Conservation (phyloP, 1,284 basidiomycete genomes). For the Sanghuangporus weigelae region DNA sequence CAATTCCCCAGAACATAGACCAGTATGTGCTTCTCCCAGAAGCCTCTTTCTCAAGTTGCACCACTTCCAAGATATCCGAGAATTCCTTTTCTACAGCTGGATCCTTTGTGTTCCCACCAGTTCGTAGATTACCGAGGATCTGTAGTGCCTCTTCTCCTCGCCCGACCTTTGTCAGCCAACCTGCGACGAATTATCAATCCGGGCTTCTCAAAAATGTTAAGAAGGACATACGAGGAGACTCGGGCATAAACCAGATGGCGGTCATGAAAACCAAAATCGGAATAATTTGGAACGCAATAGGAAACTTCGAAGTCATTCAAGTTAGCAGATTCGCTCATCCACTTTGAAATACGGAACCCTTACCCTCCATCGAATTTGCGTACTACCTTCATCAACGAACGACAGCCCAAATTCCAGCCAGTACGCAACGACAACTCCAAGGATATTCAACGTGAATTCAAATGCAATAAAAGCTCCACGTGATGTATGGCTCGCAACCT, state of each 20-base stretch:
- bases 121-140: slow-evolving; percentile 33
- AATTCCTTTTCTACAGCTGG: slow-evolving; percentile 25
- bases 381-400: slow-evolving; percentile 41
- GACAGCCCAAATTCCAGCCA: slow-evolving; percentile 47
- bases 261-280: slow-evolving; percentile 38
- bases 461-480: slow-evolving; percentile 34
- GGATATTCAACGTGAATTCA: slow-evolving; percentile 40
- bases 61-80: slow-evolving; percentile 39
- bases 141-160: slow-evolving; percentile 39
- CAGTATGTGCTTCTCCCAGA: slow-evolving; percentile 39
- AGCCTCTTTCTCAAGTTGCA: slow-evolving; percentile 38
- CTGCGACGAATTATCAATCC: not conserved
- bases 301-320: slow-evolving; percentile 30
- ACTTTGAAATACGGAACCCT: not conserved
- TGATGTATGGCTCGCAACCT: slow-evolving; percentile 40
- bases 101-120: slow-evolving; percentile 21
- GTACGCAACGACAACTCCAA: slow-evolving; percentile 50
- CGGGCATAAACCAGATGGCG: slow-evolving; percentile 35
- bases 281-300: slow-evolving; percentile 45
- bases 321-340: not conserved
- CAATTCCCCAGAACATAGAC: slow-evolving; percentile 43
- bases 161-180: slow-evolving; percentile 48
- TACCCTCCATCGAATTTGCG: slow-evolving; percentile 40
- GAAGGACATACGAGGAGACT: slow-evolving; percentile 39
- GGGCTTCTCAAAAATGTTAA: not conserved